Conservation (phyloP, 139 green algal species). For the Picochlorum costavermella region DNA sequence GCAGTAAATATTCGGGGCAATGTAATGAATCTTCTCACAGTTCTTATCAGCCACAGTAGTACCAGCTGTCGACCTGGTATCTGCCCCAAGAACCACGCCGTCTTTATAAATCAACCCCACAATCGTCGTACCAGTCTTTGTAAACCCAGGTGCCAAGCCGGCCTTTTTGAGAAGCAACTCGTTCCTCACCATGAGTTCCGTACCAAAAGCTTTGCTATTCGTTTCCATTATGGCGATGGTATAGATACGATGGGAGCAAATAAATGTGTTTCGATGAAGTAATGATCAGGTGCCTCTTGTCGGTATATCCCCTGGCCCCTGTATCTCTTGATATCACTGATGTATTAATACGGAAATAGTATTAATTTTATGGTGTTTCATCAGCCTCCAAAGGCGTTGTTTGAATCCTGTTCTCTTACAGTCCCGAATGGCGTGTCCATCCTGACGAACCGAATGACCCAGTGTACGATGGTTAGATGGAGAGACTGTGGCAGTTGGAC, state of each 20-base stretch:
- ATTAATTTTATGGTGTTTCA: too few species aligned
- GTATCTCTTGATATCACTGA: too few species aligned
- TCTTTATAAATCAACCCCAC: slow-evolving; percentile 94
- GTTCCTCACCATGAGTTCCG: slow-evolving; percentile 86
- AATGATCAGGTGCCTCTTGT: too few species aligned
- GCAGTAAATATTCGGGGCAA: slow-evolving; percentile 97
- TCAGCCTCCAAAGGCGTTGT: too few species aligned
- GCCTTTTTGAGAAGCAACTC: slow-evolving; percentile 62
- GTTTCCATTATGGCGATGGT: too few species aligned
- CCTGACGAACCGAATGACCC: too few species aligned
- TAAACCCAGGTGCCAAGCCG: slow-evolving; percentile 53
- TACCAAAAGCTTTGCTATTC: slow-evolving; percentile 67
- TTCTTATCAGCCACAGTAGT: slow-evolving; percentile 98
- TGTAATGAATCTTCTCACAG: slow-evolving; percentile 98
- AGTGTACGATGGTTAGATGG: too few species aligned
- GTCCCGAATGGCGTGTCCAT: too few species aligned
- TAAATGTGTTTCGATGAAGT: not conserved
- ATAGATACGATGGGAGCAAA: not conserved
- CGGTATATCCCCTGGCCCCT: too few species aligned
- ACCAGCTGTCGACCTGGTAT: slow-evolving; percentile 92
- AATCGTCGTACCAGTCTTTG: slow-evolving; percentile 97
- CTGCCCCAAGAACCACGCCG: slow-evolving; percentile 94
- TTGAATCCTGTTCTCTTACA: too few species aligned
- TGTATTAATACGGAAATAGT: too few species aligned
- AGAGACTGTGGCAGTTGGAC: too few species aligned